Base-by-base conservation (phyloP, 345 rosid genomes). In the Lepidium africanum region DNA sequence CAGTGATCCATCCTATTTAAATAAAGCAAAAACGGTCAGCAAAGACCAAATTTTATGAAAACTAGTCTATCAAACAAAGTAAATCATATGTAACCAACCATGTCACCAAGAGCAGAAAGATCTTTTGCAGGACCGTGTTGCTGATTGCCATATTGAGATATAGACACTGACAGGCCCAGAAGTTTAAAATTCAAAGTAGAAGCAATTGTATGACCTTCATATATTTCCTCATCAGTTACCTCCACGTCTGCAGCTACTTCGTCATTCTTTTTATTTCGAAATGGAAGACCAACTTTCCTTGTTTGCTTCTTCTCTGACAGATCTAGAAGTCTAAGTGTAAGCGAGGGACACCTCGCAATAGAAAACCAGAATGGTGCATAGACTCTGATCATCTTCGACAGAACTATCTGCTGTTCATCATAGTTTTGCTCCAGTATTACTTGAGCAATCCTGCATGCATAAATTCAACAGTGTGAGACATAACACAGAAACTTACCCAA, bases 291-390 rank as follows among this genome's bases (percentile, higher is more conserved):
- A 72, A 87, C 59, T 58, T 80, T 89, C 76, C 79, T 78, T 11
- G 70, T 68, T 55, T 68, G 69, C 79, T 83, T 87, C 69, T 75
- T 84, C 64, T 81, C 86, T 7, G 77, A 65, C 61, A 82, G 12
- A 52, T 94, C 85, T 40, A 87, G 66, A 75, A 91, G 83, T 75
- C 77, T 78, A 56, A 67, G 86, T 46, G 81, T 80, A 74, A 94
- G 91, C 9, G 92, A 87, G 42, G 96, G 97, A 75, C 99, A 94
- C 79, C 88, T 83, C 30, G 93, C 79, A 66, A 91, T 70, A 43
- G 93, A 80, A 80, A 94, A 84, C 99, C 99, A 94, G 73, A 77
- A 86, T 35, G 97, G 91, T 71, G 96, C 96, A 58, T 94, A 91
- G 52, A 94, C 79, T 81, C 95, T 81, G 52, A 94, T 81, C 32